A percentile compares a stretch with the other conserved stretches of the same genome.
Conservation (phyloP, 257 asterid species). For the Gentiana straminea region DNA sequence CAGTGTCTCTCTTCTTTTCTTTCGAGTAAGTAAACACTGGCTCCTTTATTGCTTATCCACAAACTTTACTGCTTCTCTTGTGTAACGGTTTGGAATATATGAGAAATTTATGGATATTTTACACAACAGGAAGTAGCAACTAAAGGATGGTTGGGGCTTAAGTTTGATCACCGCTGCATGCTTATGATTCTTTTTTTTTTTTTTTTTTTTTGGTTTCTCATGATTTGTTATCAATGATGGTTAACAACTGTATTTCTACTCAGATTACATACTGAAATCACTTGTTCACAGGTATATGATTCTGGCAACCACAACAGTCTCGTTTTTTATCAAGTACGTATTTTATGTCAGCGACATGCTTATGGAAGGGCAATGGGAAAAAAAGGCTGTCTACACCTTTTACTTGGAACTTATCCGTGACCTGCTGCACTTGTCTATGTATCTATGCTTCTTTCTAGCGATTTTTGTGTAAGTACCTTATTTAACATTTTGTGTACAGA, state of each 20-base stretch:
- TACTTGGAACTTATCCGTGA: constrained; percentile 86
- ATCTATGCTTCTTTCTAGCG: constrained; percentile 92
- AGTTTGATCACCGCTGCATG: not conserved
- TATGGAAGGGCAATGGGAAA: constrained; percentile 99
- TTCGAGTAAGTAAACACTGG: constrained; percentile 62
- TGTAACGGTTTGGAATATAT: too few species aligned
- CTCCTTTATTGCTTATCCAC: not conserved
- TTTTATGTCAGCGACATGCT: constrained; percentile 84
- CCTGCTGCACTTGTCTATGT: constrained; percentile 88
- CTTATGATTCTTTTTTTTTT: not conserved
- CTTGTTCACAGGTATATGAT: constrained; percentile 64
- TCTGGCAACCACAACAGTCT: constrained; percentile 78
- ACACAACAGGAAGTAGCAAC: too few species aligned
- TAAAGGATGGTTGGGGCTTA: not conserved
- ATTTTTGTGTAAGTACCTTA: constrained; percentile 73
- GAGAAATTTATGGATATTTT: too few species aligned
- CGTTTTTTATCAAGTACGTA: constrained; percentile 71
- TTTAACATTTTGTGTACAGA: not conserved
- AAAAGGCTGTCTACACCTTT: constrained; percentile 88
- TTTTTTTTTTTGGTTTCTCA: not conserved
- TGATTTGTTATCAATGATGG: too few species aligned
- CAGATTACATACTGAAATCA: not conserved
- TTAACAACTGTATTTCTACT: not conserved
- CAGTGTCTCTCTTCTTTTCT: constrained; percentile 82
- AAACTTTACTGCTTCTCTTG: too few species aligned